Conservation (phyloP, 1,284 basidiomycete genomes). For the Sporisorium scitamineum region DNA sequence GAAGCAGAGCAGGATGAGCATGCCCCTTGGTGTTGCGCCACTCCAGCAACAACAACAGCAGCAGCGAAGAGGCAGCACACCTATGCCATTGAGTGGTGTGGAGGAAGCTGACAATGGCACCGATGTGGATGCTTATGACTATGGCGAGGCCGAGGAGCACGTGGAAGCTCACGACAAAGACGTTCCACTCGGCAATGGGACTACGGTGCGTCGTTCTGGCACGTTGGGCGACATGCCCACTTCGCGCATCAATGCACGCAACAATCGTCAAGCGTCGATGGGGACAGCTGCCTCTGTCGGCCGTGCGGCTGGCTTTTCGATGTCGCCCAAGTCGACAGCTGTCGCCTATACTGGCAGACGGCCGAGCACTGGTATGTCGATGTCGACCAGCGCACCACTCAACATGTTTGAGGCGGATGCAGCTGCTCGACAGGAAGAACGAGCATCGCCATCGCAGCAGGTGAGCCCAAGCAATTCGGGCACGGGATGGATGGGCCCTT, state of each 20-base stretch:
- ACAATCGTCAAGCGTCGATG: constrained; percentile 20
- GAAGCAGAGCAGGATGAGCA: constrained; percentile 59
- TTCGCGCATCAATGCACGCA: constrained; percentile 15
- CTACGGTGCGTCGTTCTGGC: constrained; percentile 44
- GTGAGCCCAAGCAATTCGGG: constrained; percentile 34
- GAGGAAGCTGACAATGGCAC: constrained; percentile 27
- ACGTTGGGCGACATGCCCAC: constrained; percentile 50
- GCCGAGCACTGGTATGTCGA: constrained; percentile 40
- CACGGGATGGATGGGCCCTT: constrained; percentile 43
- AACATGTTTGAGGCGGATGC: constrained; percentile 35
- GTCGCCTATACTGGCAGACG: constrained; percentile 11
- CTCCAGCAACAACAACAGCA: constrained; percentile 8
- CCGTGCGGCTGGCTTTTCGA: constrained; percentile 40
- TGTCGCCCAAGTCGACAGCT: constrained; percentile 40
- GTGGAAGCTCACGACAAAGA: constrained; percentile 30
- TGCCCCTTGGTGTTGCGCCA: constrained; percentile 22
- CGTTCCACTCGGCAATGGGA: constrained; percentile 23
- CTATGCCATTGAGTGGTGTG: constrained; percentile 30
- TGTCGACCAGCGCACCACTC: constrained; percentile 45
- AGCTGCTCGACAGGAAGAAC: constrained; percentile 7
- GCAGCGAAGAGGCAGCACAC: constrained; percentile 38
- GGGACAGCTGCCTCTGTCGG: constrained; percentile 44
- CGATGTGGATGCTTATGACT: constrained; percentile 24
- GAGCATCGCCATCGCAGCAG: constrained; percentile 20
- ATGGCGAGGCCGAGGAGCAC: constrained; percentile 29